Base-by-base conservation (phyloP, 2,329 filamentous ascomycete species). In the Furcasterigmium sp. region DNA sequence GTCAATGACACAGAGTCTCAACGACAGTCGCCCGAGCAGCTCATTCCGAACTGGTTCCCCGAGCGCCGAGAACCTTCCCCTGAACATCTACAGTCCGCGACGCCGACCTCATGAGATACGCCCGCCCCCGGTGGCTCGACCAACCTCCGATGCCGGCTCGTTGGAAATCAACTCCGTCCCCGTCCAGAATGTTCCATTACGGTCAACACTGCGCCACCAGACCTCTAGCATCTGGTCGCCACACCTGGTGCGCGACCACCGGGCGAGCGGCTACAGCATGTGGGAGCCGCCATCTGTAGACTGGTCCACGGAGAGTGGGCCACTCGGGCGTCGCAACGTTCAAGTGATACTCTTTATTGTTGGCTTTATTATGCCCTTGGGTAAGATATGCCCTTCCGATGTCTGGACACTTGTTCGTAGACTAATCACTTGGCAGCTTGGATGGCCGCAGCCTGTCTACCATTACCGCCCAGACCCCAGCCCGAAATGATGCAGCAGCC, bases 381-480 rank as follows among this genome's bases (percentile, higher is more conserved):
- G 81, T 85, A 66, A 63, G 79, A 20, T 11, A 18, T 42, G n/a
- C 13, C 39, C 20, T 15, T 34, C 28, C 21, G 32, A 37, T 21
- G 7, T 7, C 18, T 56, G 57, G 56, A 52, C 49, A 17, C 17
- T 7, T 35, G n/a, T 45, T 38, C 47, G 39, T 32, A 10, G 40
- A 17, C 30, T 44, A 19, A 37, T 10, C 17, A 9, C 42, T 47
- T 36, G 42, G 39, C 52, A 84, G 85, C 84, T 43, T 94, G 88
- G 88, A 86, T 91, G 68, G 70, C 89, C 49, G 89, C 84, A 2
- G 78, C 87, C 1, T 73, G 91, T 42, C 69, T 93, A 11, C 86
- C 87, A 1, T 64, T 94, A 7, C 86, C 86, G 9, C 68, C 69
- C 2, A 73, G 75, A 43, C 76, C 81, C 8, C 64, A 69, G 17